Evolutionary conservation across 148 eudicot genomes (phyloP).

Genomic region (Nyssa sinensis): DNA sequence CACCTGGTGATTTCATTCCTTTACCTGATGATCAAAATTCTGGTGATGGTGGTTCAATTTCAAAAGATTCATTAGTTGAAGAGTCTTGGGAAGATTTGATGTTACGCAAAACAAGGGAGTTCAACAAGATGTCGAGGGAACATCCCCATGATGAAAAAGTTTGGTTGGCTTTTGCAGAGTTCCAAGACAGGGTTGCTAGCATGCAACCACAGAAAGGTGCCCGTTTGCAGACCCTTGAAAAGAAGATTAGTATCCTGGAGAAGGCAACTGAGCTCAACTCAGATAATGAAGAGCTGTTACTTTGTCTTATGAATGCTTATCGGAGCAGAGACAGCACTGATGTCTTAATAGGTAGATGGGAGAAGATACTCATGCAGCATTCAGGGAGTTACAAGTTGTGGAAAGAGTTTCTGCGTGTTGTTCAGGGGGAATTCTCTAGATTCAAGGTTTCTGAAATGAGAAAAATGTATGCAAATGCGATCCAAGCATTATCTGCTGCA

Average conservation of each 20-base stretch:
- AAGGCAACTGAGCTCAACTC: constrained; percentile 89
- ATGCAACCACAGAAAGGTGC: constrained; percentile 91
- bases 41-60: constrained; percentile 23
- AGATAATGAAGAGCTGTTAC: constrained; percentile 75
- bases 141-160: constrained; percentile 62
- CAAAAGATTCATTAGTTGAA: constrained; percentile 42
- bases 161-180: constrained; percentile 85
- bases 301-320: constrained; percentile 73
- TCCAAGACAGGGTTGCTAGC: constrained; percentile 87
- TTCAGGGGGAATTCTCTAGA: constrained; percentile 78
- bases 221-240: constrained; percentile 89
- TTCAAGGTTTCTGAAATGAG: constrained; percentile 90
- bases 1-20: constrained; percentile 54
- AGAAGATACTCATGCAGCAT: constrained; percentile 71
- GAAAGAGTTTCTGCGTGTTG: constrained; percentile 72
- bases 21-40: constrained; percentile 34
- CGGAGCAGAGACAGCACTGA: constrained; percentile 68
- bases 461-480: constrained; percentile 73
- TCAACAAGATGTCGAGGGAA: constrained; percentile 87
- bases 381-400: constrained; percentile 79
- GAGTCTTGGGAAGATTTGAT: constrained; percentile 99
- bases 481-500: constrained; percentile 81
- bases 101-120: constrained; percentile 77
- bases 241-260: constrained; percentile 95
- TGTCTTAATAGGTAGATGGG: constrained; percentile 79